Evolutionary conservation across 2,329 filamentous ascomycete species (phyloP).

Genomic region (Paecilomyces sp.): DNA sequence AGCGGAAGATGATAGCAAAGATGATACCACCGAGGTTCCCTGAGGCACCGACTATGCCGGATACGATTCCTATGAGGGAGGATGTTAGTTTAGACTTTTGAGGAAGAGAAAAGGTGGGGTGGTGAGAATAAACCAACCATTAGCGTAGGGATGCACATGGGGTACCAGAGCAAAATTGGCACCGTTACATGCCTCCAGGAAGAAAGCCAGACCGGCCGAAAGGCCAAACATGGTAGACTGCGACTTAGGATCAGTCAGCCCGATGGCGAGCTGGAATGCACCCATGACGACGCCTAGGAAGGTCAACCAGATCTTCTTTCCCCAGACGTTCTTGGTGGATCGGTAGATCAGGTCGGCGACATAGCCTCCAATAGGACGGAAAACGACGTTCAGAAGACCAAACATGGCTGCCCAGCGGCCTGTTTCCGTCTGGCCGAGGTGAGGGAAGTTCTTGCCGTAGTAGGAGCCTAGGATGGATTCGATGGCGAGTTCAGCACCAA

Average conservation of each 20-base stretch:
- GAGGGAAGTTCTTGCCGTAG: slow-evolving; percentile 50
- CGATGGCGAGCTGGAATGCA: slow-evolving; percentile 56
- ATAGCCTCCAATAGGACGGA: slow-evolving; percentile 42
- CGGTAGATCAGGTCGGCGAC: slow-evolving; percentile 51
- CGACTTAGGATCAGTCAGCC: slow-evolving; percentile 54
- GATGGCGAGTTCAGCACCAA: slow-evolving; percentile 54
- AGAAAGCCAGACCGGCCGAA: slow-evolving; percentile 69
- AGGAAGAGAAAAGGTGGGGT: not conserved
- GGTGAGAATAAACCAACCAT: slow-evolving; percentile 48
- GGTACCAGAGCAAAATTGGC: slow-evolving; percentile 81
- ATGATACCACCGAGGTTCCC: slow-evolving; percentile 82
- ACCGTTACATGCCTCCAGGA: slow-evolving; percentile 78
- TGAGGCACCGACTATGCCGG: slow-evolving; percentile 68
- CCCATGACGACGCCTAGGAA: slow-evolving; percentile 51
- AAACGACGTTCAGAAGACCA: slow-evolving; percentile 45
- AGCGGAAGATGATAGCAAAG: slow-evolving; percentile 78
- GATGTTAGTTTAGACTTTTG: not conserved
- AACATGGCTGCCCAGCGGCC: slow-evolving; percentile 52
- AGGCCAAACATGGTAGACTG: slow-evolving; percentile 67
- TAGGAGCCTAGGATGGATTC: slow-evolving; percentile 55
- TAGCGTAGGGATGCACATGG: slow-evolving; percentile 76
- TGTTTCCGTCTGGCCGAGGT: slow-evolving; percentile 47
- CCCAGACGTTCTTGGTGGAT: slow-evolving; percentile 47
- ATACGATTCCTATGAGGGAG: slow-evolving; percentile 47
- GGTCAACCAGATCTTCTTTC: slow-evolving; percentile 58